Percentiles rank a stretch among this genome's conserved stretches.
Conservation (phyloP, 2,329 filamentous ascomycete genomes). For the Ceratocystis cubensis region DNA sequence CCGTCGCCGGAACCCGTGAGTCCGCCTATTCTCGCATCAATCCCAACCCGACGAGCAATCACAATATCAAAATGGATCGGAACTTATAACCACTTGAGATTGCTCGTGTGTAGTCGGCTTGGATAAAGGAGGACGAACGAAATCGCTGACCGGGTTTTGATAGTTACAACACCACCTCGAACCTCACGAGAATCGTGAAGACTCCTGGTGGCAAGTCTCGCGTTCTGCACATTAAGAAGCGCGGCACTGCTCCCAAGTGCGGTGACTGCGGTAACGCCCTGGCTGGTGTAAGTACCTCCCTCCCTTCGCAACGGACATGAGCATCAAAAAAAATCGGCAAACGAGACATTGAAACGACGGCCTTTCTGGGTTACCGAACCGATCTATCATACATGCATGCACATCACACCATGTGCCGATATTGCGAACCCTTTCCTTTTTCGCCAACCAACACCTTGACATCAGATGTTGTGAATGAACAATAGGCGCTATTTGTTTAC, state of each 20-base stretch:
- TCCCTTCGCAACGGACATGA: constrained; percentile 19
- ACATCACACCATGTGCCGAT: background rate
- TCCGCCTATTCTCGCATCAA: constrained; percentile 25
- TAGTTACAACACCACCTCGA: constrained; percentile 96
- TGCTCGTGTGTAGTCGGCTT: background rate
- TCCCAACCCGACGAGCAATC: background rate
- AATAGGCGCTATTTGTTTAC: too few species aligned
- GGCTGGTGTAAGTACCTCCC: constrained; percentile 68
- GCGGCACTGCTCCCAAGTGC: constrained; percentile 94
- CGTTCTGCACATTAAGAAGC: constrained; percentile 99
- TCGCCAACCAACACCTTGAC: too few species aligned
- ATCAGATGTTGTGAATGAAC: too few species aligned
- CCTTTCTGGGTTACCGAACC: background rate
- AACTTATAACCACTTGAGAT: constrained; percentile 21
- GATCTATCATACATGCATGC: background rate
- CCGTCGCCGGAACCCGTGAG: constrained; percentile 71
- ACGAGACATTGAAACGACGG: constrained; percentile 8
- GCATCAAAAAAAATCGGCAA: constrained; percentile 18
- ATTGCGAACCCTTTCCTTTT: background rate
- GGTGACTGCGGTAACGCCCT: constrained; percentile 98
- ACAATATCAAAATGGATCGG: background rate
- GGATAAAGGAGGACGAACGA: background rate
- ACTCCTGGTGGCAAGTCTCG: constrained; percentile 92
- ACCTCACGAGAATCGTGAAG: constrained; percentile 92
- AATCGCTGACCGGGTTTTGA: constrained; percentile 19